Base-by-base conservation (phyloP, 2,329 filamentous ascomycete species). In the Colletotrichum incanum region DNA sequence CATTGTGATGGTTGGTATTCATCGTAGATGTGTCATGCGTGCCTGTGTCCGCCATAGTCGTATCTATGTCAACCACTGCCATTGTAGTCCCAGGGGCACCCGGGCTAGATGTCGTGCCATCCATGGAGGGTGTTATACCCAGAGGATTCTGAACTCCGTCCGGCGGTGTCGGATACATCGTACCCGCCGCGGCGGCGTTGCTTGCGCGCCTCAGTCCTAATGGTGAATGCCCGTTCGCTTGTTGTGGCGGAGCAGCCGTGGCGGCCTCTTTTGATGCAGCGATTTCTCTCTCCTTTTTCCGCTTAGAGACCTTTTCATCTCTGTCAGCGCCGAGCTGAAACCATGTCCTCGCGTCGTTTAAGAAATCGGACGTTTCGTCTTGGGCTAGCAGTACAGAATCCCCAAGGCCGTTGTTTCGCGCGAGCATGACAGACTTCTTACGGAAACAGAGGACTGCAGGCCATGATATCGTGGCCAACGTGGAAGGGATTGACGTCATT, bases 151-250 rank as follows among this genome's bases (percentile, higher is more conserved):
- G 90, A 23, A 92, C 82, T 18, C 86, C 91, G 77, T 93, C 92
- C 14, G 92, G 92, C 2, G 92, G 92, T 7, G 92, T 94, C 11
- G 91, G 92, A 78, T 94, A 94, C 81, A 94, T 90, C 2, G 88
- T 86, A 52, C 88, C 87, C 31, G 84, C 81, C 7, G 83, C 80
- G 16, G 82, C 79, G 8, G 82, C 81, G 28, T 84, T 85, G 74
- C 85, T 87, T 47, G 87, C 81, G 75, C 88, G 84, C 73, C 89
- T 85, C 8, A 88, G 76, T 20, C 84, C 82, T 26, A 87, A 75
- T 8, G 89, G 87, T 9, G 90, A 90, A 61, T 88, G 84, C 1
- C 84, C 87, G 73, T 84, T 88, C 31, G 85, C 76, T 63, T 79
- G 82, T 69, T 79, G 83, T 31, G 80, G 81, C 75, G 81, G 86